Evolutionary conservation across 1,139 yeast species (phyloP).

Genomic region (Schwanniomyces etchellsii): DNA sequence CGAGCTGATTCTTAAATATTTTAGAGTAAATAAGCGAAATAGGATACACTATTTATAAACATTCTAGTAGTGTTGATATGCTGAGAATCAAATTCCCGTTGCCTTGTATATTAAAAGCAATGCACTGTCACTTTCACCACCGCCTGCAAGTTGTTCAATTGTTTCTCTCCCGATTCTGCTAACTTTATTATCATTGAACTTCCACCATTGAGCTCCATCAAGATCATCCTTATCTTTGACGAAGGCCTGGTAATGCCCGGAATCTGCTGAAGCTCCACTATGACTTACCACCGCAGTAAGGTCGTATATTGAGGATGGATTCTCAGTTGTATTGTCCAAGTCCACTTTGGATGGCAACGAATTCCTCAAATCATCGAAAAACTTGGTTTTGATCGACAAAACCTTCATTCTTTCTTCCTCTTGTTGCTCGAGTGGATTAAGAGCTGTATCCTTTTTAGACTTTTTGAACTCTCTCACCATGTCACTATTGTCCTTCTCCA

Average conservation of each 20-base stretch:
- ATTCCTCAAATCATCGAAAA: conserved; percentile 35
- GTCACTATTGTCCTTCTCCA: conserved; percentile 73
- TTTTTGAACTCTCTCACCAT: conserved; percentile 73
- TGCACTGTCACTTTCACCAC: conserved; percentile 97
- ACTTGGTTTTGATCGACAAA: conserved; percentile 39
- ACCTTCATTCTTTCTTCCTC: conserved; percentile 46
- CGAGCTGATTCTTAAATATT: neutral
- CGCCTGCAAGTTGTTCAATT: conserved; percentile 85
- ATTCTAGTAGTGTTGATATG: neutral
- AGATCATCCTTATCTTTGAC: conserved; percentile 63
- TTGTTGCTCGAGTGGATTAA: conserved; percentile 36
- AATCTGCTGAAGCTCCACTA: conserved; percentile 92
- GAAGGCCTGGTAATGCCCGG: conserved; percentile 95
- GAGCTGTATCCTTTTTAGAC: conserved; percentile 41
- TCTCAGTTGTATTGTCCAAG: conserved; percentile 52
- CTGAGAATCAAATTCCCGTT: conserved; percentile 45
- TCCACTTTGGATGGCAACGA: conserved; percentile 30
- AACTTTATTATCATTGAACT: conserved; percentile 93
- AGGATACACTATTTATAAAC: neutral
- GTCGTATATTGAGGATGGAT: conserved; percentile 84
- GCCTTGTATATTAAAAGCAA: conserved; percentile 82
- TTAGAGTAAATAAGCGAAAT: neutral
- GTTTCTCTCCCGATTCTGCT: conserved; percentile 67
- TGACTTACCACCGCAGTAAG: conserved; percentile 84
- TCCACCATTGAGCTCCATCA: conserved; percentile 80